Evolutionary conservation across 163 green algal species (phyloP), one percentile per base, ranked within the genome.

Genomic region (Scenedesmus sp.): DNA sequence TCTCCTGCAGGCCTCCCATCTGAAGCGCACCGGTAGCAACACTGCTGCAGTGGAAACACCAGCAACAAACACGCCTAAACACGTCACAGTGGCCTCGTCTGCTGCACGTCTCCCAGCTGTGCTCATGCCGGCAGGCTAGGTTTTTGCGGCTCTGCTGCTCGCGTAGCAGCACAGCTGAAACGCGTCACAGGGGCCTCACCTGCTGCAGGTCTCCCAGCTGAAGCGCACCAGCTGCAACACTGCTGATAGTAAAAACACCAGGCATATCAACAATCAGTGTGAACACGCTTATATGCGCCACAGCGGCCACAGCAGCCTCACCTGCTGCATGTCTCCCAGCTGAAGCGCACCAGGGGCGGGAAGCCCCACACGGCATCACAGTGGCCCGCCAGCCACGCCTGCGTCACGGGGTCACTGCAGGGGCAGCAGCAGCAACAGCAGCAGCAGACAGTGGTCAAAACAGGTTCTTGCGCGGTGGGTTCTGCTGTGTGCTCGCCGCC

Each of bases 341-440:
- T 97, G 95, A 98, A 98, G 57, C 97, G 94, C 74, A 99, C 96
- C 15, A 98, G 81, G 8, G 86, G 85, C 1, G 97, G 96, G 91
- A 97, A 99, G 60, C 98, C 98, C 94, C 99, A 99, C 20, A 99
- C 94, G 0, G 82, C 93, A 67, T 99, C 92, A 23, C 97, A 86
- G 73, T 97, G 94, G 10, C 67, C 26, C 64, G 94, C 91, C 81
- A 99, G 94, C 97, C 97, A 99, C 0, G 91, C 77, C 88, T 98
- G 97, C 46, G 97, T 99, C 10, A 93, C 91, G 1, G 97, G 94
- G 91, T 99, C 97, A 64, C 92, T 34, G 82, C 91, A 85, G 93
- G 34, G 34, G 23, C 55, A 74, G 15, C 46, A 52, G 46, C 56
- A 56, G 84, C 34, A 56, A 76, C 34, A 81, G 67, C 84, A 62